These are phyloP conservation scores for Candida mesenterica DNA, from an alignment of 1,139 yeast species.

Conservation along the genomic window DNA sequence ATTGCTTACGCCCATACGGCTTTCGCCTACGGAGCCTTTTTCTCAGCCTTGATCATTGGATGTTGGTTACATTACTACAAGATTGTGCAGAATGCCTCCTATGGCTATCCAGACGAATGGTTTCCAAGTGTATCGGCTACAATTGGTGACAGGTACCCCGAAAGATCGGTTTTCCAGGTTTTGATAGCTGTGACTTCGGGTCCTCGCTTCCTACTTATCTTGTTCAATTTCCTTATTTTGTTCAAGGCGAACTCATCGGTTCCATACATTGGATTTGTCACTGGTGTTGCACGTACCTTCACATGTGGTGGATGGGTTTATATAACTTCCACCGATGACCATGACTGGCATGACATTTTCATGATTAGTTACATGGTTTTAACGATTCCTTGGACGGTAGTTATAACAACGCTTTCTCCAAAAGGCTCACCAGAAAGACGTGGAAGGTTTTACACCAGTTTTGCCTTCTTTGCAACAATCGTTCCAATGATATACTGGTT, in stretches of 20 bases:
- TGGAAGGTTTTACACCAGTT: constrained; percentile 55
- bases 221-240: constrained; percentile 53
- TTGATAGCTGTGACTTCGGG: constrained; percentile 78
- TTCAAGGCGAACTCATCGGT: constrained; percentile 36
- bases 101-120: constrained; percentile 97
- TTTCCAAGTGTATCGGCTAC: constrained; percentile 97
- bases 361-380: constrained; percentile 88
- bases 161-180: constrained; percentile 86
- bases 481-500: constrained; percentile 86
- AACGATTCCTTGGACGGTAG: constrained; percentile 87
- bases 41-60: constrained; percentile 73
- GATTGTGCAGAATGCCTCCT: constrained; percentile 82
- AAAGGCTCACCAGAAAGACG: constrained; percentile 46
- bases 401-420: constrained; percentile 56
- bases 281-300: constrained; percentile 79
- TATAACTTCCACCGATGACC: constrained; percentile 95
- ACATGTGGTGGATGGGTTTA: constrained; percentile 99
- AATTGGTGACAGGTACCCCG: constrained; percentile 96
- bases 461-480: constrained; percentile 64
- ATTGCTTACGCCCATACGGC: constrained; percentile 70
- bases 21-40: constrained; percentile 70
- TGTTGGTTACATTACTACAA: constrained; percentile 74
- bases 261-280: constrained; percentile 45
- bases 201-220: constrained; percentile 76
- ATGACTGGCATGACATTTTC: constrained; percentile 91